These are phyloP conservation scores for Aureobasidium sp. DNA, from an alignment of 2,329 filamentous ascomycete genomes.

Conservation along the genomic window DNA sequence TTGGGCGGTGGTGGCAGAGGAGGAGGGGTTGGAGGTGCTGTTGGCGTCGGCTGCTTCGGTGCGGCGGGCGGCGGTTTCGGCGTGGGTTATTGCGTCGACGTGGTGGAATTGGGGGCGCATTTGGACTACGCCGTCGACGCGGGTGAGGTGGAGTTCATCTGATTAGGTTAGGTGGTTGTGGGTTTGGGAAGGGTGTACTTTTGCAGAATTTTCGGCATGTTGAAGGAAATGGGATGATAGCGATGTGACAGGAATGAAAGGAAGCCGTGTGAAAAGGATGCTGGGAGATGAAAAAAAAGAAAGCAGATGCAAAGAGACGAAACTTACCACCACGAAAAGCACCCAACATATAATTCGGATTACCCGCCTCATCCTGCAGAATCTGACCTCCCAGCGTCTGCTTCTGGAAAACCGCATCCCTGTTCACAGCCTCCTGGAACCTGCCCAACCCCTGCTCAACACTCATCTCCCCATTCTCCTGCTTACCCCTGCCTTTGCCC, in stretches of 20 bases:
- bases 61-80: constrained; percentile 26
- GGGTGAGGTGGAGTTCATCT: constrained; percentile 78
- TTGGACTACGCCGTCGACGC: constrained; percentile 72
- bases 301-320: neutral
- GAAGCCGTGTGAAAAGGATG: neutral
- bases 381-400: constrained; percentile 84
- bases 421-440: constrained; percentile 59
- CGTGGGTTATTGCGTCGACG: constrained; percentile 71
- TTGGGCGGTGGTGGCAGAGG: constrained; percentile 27
- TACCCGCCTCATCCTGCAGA: constrained; percentile 57
- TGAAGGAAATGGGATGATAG: neutral
- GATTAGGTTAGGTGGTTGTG: neutral
- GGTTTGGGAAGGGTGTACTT: neutral
- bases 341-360: constrained; percentile 76
- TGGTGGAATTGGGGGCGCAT: constrained; percentile 89
- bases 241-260: neutral
- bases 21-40: constrained; percentile 28
- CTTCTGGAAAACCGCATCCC: constrained; percentile 63
- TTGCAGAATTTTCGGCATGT: neutral
- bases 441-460: constrained; percentile 36
- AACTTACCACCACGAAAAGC: constrained; percentile 59
- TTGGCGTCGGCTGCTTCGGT: constrained; percentile 37
- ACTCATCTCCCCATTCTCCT: constrained; percentile 37
- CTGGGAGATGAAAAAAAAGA: neutral
- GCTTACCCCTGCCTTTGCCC: constrained; percentile 22